phyloP scores from a whole-genome alignment of 495 filamentous ascomycete species.

The Penicillium desertorum region DNA sequence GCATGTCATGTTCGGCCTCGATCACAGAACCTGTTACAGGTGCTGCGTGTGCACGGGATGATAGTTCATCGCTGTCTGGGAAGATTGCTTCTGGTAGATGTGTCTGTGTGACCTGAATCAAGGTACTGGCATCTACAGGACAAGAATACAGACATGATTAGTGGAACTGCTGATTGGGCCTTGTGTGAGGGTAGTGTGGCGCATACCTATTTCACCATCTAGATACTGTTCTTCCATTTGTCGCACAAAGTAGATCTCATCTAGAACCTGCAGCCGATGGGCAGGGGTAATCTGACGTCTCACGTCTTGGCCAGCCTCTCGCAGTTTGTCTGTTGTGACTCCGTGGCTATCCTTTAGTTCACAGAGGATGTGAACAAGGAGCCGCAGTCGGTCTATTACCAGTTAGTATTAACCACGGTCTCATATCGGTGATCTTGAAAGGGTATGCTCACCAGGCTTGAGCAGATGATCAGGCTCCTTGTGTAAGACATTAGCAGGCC shows the following conservation, averaged over 20 bases:
- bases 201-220: conserved; percentile 61
- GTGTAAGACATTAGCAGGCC: conserved; percentile 67
- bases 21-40: background rate
- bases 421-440: background rate
- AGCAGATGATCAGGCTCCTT: conserved; percentile 79
- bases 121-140: conserved; percentile 21
- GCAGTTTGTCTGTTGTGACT: conserved; percentile 44
- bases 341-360: conserved; percentile 42
- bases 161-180: background rate
- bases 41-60: conserved; percentile 13
- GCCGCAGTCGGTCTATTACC: conserved; percentile 55
- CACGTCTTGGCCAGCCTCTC: conserved; percentile 46
- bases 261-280: conserved; percentile 45
- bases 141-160: conserved; percentile 2
- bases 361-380: conserved; percentile 63
- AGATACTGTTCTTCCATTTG: conserved; percentile 60
- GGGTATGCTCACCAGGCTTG: conserved; percentile 59
- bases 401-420: background rate
- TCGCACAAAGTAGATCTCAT: conserved; percentile 68
- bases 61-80: conserved; percentile 13
- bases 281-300: conserved; percentile 39
- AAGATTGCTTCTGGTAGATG: conserved; percentile 26
- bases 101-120: conserved; percentile 24
- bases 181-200: background rate
- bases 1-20: conserved; percentile 6